Evolutionary conservation across 495 filamentous ascomycete genomes (phyloP).

Genomic region (Aspergillus cavernicola): DNA sequence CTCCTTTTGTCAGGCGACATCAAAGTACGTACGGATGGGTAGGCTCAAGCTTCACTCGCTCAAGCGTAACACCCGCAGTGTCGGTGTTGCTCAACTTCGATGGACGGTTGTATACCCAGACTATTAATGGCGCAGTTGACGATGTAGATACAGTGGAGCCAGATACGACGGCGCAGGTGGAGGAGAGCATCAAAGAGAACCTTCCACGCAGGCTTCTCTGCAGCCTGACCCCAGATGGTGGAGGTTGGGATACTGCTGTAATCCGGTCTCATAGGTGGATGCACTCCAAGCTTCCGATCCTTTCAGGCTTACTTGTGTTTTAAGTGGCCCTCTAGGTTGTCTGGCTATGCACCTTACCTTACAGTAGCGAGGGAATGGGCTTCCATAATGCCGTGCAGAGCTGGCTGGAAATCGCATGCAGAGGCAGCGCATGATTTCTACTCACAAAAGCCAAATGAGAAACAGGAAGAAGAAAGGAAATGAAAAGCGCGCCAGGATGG

Average conservation of each 20-base stretch:
- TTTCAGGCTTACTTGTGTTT: not conserved
- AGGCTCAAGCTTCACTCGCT: conserved; percentile 12
- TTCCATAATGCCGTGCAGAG: conserved; percentile 6
- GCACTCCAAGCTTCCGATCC: not conserved
- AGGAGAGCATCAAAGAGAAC: conserved; percentile 23
- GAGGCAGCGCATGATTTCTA: not conserved
- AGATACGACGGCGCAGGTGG: not conserved
- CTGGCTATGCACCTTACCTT: conserved; percentile 12
- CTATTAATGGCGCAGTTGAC: conserved; percentile 2
- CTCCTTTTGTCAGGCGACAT: conserved; percentile 17
- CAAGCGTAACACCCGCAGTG: conserved; percentile 19
- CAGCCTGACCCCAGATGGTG: conserved; percentile 27
- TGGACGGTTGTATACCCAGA: not conserved
- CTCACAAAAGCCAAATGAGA: not conserved
- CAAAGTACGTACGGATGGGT: conserved; percentile 10
- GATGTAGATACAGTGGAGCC: conserved; percentile 8
- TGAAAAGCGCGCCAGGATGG: not conserved
- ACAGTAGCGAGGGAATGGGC: not conserved
- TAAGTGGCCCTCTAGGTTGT: not conserved
- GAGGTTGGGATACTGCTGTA: conserved; percentile 13
- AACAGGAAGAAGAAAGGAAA: not conserved
- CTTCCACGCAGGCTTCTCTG: conserved; percentile 42
- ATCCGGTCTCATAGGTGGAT: conserved; percentile 2
- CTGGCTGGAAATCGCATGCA: not conserved
- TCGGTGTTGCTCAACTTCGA: conserved; percentile 16